A percentile compares a stretch with the other conserved stretches of the same genome.
phyloP scores from a whole-genome alignment of 176 grass and related monocot genomes.

The Ampelocalamus luodianensis region DNA sequence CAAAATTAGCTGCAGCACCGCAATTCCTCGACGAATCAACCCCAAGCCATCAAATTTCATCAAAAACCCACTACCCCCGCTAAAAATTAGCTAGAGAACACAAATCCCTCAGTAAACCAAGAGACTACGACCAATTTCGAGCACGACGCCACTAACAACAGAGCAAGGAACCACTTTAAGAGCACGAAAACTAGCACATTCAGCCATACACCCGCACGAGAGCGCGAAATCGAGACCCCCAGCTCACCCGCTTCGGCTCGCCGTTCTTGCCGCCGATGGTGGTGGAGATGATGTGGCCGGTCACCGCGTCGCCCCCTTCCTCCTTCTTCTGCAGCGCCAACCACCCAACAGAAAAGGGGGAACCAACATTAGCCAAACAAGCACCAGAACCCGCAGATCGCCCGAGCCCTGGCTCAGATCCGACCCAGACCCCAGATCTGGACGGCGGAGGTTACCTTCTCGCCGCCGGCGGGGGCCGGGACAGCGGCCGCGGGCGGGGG shows the following conservation, averaged over 20 bases:
- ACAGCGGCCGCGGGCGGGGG: neutral
- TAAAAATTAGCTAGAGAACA: neutral
- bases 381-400: slow-evolving; percentile 30
- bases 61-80: neutral
- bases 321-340: slow-evolving; percentile 34
- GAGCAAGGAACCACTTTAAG: neutral
- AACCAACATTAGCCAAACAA: slow-evolving; percentile 39
- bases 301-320: slow-evolving; percentile 62
- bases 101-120: neutral
- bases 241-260: slow-evolving; percentile 89
- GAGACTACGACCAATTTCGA: neutral
- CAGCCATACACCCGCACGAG: neutral
- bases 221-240: neutral
- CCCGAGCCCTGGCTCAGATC: slow-evolving; percentile 19
- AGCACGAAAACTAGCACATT: slow-evolving; percentile 31
- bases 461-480: neutral
- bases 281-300: slow-evolving; percentile 97
- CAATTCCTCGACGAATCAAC: neutral
- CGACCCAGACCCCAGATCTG: slow-evolving; percentile 41
- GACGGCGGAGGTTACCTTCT: slow-evolving; percentile 17
- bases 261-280: slow-evolving; percentile 99
- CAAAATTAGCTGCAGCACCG: neutral
- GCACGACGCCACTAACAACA: neutral
- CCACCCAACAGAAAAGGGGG: neutral
- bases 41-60: neutral